Evolutionary conservation across 78 protist species (phyloP), one percentile per base, ranked within the genome.

Genomic region (Cavenderia fasciculata): DNA sequence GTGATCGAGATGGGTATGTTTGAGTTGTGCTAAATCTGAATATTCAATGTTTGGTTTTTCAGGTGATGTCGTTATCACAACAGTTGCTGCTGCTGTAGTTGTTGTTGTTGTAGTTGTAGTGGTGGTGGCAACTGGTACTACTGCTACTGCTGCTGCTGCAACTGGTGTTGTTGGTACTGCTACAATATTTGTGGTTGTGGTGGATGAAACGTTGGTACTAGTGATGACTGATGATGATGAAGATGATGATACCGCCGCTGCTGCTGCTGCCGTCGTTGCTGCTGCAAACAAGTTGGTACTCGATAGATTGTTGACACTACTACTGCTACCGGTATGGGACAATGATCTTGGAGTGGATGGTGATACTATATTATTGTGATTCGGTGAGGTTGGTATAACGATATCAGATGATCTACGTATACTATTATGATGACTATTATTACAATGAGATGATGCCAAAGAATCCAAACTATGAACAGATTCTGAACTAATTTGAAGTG

Each of bases 1-100:
- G 10, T 59, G 46, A 19, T 82, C 90, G 25, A 82, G 49, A 82
- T 82, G 74, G 19, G 61, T 68, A 57, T 82, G 90, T 44, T 63
- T 82, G 36, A 82, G 44, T n/a, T n/a, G 77, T 41, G 90, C 59
- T 36, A 82, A 57, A 10, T 82, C 90, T 43, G 73, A 59, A 11
- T 29, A 61, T 59, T 56, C 8, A n/a, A 51, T 51, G 16, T 51
- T 49, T 19, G 31, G 27, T 14, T 46, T 33, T 3, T 25, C 38
- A 40, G 68, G 29, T 59, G 85, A 27, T 34, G 49, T 71, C 11
- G 51, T 33, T 33, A 63, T 5, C 40, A 3, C 27, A 2, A 40
- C 8, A 12, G 29, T 6, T 51, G 69, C n/a, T 43, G 71, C 16
- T 12, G 85, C 59, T 29, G 82, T 70, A 31, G 76, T 70, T 70